Evolutionary conservation across 768 basidiomycete species (phyloP), one percentile per base, ranked within the genome.

Genomic region (Naganishia kalamii): DNA sequence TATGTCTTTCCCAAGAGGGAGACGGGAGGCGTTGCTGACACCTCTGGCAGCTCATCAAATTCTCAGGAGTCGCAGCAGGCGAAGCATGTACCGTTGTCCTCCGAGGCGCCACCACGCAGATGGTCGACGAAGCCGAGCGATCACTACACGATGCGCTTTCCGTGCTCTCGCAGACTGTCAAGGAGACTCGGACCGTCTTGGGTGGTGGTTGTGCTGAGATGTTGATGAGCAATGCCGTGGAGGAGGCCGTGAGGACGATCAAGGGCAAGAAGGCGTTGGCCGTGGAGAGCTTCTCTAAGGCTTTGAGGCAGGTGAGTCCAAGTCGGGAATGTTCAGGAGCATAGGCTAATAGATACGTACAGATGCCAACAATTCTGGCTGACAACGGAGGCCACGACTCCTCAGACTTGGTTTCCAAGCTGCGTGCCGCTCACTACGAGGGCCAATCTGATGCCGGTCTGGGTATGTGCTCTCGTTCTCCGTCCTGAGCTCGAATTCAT

Each of bases 341-440:
- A 41, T 25, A 23, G 27, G 61, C 33, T 19, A 10, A 50, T 52
- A 8, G 17, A 50, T 19, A 23, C 29, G 27, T 40, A 37, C 61
- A 92, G 82, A 96, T 99, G 72, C 96, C 96, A 1, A 96, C 87
- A 0, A 96, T 97, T 72, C 83, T 99, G 30, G 92, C 94, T 11
- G 96, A 98, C 76, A 99, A 99, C 72, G 96, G 93, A 7, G 96
- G 96, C 0, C 93, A 88, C 78, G 96, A 99, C 77, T 94, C 92
- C n/a, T 88, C 89, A 12, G 96, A 99, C 72, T 83, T 99, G 23
- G 94, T 98, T 15, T 82, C 92, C 33, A 86, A 84, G 72, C 82
- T 99, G 37, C 82, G 96, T 62, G 93, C 93, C 0, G 92, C 92
- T 11, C 96, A 99, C 78, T 94, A 89, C 76, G 92, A 92, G 70